Evolutionary conservation across 1,139 yeast species (phyloP).

Genomic region (Yamadazyma kanchanaburiensis): DNA sequence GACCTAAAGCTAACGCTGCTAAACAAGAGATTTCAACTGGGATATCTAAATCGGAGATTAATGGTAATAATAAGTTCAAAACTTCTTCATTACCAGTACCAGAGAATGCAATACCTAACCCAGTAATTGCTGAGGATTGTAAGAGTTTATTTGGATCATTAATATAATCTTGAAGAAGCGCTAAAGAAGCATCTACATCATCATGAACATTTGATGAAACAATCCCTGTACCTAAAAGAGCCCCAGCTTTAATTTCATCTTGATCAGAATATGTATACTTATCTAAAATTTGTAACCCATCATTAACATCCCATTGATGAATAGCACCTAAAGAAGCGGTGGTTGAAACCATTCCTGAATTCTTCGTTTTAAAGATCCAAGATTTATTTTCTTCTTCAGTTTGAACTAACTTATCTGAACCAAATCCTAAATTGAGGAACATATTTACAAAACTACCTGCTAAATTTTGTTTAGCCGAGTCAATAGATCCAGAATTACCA

Average conservation of each 20-base stretch:
- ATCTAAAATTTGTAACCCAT: constrained; percentile 87
- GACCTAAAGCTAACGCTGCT: constrained; percentile 91
- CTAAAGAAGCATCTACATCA: constrained; percentile 90
- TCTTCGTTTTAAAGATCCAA: constrained; percentile 93
- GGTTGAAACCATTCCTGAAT: constrained; percentile 89
- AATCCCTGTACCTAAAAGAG: constrained; percentile 91
- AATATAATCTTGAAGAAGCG: constrained; percentile 81
- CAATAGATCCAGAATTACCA: constrained; percentile 66
- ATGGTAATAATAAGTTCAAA: constrained; percentile 72
- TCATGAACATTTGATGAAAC: constrained; percentile 95
- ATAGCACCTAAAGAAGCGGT: constrained; percentile 91
- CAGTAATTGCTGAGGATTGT: constrained; percentile 80
- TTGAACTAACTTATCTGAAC: constrained; percentile 76
- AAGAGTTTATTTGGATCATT: constrained; percentile 44
- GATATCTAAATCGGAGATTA: constrained; percentile 74
- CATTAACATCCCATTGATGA: constrained; percentile 87
- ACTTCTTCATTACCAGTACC: constrained; percentile 90
- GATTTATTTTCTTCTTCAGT: constrained; percentile 70
- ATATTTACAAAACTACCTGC: constrained; percentile 96
- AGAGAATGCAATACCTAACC: constrained; percentile 92
- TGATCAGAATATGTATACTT: constrained; percentile 85
- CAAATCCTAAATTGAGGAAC: constrained; percentile 86
- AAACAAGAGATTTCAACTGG: constrained; percentile 78
- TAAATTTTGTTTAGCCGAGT: constrained; percentile 91
- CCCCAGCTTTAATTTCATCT: constrained; percentile 92